Base-by-base conservation (phyloP, 768 basidiomycete genomes). In the Hericium erinaceus region DNA sequence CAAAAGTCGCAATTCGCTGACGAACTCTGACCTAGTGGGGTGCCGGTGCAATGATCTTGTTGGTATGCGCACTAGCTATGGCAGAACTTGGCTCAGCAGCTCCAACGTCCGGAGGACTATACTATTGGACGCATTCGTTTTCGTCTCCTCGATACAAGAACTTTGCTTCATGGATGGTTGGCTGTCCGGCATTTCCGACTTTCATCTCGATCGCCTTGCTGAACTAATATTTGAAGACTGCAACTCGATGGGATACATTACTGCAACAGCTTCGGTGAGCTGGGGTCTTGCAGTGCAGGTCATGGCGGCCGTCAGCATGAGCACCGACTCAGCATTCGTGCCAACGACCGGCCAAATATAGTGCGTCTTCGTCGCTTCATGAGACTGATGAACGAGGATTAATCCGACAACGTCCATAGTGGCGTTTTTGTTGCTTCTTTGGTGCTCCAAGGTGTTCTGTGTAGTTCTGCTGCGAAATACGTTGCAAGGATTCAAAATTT, bases 401-500 rank as follows among this genome's bases (percentile, higher is more conserved):
- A 39, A 12, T 46, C 18, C 24, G 15, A 9, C 16, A 12, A 13
- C 11, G 33, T 12, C 15, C n/a, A 6, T 37, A 73, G 72, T 39
- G 74, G 67, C 3, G 65, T 74, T 0, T 75, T 66, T 55, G 58
- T 61, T 16, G 72, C 70, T 0, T 58, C 74, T 38, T 55, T 75
- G 5, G 5, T 73, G 10, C 62, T 63, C 7, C 70, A 73, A 54
- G 72, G 65, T 0, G 13, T 69, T 1, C 57, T 82, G 38, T 85
- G 82, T 58, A 82, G 82, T 57, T 72, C 85, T 22, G 82, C 78
- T 12, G 83, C 84, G 1, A 65, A 73, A 9, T 48, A 81, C 28
- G 70, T 89, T 18, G 85, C 86, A 1, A 72, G 83, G 37, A 61
- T 87, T 9, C 86, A 88, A 64, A 79, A 54, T 79, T 71, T 38